Conservation (phyloP, 2,329 filamentous ascomycete genomes). For the Colletotrichum brevisporum region DNA sequence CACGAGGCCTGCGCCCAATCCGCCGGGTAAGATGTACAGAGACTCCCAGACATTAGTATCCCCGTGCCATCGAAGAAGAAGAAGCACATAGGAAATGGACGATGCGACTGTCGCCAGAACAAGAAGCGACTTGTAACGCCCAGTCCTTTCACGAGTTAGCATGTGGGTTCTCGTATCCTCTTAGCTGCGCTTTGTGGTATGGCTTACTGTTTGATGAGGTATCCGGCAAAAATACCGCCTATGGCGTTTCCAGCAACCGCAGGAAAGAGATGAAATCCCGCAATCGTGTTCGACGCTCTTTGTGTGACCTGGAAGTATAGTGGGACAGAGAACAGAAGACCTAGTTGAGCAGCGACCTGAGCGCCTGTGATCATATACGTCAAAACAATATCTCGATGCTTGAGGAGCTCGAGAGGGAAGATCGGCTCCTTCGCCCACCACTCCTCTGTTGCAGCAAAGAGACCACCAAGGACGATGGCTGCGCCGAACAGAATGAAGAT, state of each 20-base stretch:
- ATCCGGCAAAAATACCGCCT: slow-evolving; percentile 73
- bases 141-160: slow-evolving; percentile 59
- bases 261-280: slow-evolving; percentile 74
- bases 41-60: slow-evolving; percentile 69
- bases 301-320: slow-evolving; percentile 78
- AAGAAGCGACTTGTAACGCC: slow-evolving; percentile 70
- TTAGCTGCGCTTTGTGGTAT: background rate
- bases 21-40: slow-evolving; percentile 70
- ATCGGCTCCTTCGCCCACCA: slow-evolving; percentile 67
- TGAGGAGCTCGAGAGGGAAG: slow-evolving; percentile 69
- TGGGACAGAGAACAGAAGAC: slow-evolving; percentile 73
- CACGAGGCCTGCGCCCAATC: slow-evolving; percentile 57
- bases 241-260: slow-evolving; percentile 77
- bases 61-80: slow-evolving; percentile 72
- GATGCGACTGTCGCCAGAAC: slow-evolving; percentile 65
- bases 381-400: slow-evolving; percentile 64
- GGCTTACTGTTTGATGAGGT: slow-evolving; percentile 63
- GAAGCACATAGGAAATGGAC: slow-evolving; percentile 64
- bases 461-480: slow-evolving; percentile 24
- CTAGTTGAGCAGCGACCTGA: slow-evolving; percentile 68
- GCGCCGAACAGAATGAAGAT: slow-evolving; percentile 56
- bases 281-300: slow-evolving; percentile 68
- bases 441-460: slow-evolving; percentile 31
- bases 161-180: too few species aligned
- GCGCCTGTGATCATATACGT: slow-evolving; percentile 66